Base-by-base conservation (phyloP, 177 flowering plant species). In the Vitis hybrid region DNA sequence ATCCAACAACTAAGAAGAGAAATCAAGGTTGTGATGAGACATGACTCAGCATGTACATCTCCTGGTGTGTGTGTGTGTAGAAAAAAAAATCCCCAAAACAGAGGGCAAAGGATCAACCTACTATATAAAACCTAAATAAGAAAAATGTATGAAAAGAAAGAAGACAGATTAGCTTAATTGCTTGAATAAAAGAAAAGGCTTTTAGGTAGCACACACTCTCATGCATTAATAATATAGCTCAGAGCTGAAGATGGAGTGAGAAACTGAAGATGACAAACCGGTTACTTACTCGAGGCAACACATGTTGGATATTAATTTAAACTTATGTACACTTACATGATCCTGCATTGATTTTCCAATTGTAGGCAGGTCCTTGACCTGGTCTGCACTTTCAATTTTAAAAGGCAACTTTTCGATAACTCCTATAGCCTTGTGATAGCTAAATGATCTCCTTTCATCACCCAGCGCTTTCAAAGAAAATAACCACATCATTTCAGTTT, bases 391-490 rank as follows among this genome's bases (percentile, higher is more conserved):
- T 76, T 90, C 90, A 78, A 94, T 92, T 80, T 84, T 88, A 72
- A 89, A 92, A 6, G 97, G 93, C 72, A 94, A 74, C 76, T 91
- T 89, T 82, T 94, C 99, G 75, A 94, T 91, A 51, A 92, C 94
- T 48, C 86, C 75, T 66, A 94, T 89, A 66, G 95, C 94, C 75
- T 92, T 94, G 82, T 90, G 69, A 76, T 94, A 94, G 91, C 99
- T 94, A 81, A 92, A 94, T 49, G 99, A 94, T 75, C 99, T 87
- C 71, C 97, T 74, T 39, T 94, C 99, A 72, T 94, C 99, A 71
- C 99, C 99, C 79, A 94, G 74, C 2, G 99, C 97, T 94, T 75
- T 75, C 45, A 66, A 10, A 32, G 61, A 26, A 67, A 72, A 51
- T 10, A 69, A 52, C 14, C 64, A 72, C 14, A 67, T 58, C 6